phyloP scores from a whole-genome alignment of 1,284 basidiomycete genomes.

The Pholiota adiposa region DNA sequence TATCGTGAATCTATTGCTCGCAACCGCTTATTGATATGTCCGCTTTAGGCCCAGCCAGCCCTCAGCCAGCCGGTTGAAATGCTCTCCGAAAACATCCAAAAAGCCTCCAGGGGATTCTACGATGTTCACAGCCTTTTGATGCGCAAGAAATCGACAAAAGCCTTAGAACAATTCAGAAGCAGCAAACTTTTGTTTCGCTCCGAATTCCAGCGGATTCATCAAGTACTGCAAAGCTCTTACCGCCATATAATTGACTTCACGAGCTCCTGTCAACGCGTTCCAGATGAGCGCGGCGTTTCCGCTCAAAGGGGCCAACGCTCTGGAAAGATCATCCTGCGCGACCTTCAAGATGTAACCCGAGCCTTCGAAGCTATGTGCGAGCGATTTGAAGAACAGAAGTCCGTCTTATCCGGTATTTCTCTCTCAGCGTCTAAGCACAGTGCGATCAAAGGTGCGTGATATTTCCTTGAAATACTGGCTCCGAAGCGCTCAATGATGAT shows the following conservation, averaged over 20 bases:
- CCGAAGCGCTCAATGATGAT: neutral
- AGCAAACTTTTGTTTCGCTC: constrained; percentile 19
- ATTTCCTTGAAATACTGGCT: neutral
- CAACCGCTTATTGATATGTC: neutral
- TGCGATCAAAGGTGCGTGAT: constrained; percentile 12
- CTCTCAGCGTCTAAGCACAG: neutral
- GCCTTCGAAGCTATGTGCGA: constrained; percentile 17
- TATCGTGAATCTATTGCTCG: no score
- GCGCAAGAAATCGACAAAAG: constrained; percentile 13
- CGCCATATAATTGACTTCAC: constrained; percentile 23
- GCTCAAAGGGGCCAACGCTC: constrained; percentile 23
- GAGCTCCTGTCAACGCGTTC: constrained; percentile 20
- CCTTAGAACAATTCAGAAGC: constrained; percentile 18
- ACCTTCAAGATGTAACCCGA: constrained; percentile 15
- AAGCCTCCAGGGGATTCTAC: constrained; percentile 18
- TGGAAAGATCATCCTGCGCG: constrained; percentile 21
- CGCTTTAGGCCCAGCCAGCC: neutral
- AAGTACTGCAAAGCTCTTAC: constrained; percentile 20
- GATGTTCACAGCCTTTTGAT: constrained; percentile 21
- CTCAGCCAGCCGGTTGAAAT: constrained; percentile 1
- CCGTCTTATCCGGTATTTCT: constrained; percentile 8
- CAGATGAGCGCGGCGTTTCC: constrained; percentile 21
- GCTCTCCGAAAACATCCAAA: constrained; percentile 22
- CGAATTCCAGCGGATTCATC: constrained; percentile 22
- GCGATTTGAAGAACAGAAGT: constrained; percentile 11